These are phyloP conservation scores for Scenedesmus sp. DNA, from an alignment of 163 green algal genomes.

Conservation along the genomic window DNA sequence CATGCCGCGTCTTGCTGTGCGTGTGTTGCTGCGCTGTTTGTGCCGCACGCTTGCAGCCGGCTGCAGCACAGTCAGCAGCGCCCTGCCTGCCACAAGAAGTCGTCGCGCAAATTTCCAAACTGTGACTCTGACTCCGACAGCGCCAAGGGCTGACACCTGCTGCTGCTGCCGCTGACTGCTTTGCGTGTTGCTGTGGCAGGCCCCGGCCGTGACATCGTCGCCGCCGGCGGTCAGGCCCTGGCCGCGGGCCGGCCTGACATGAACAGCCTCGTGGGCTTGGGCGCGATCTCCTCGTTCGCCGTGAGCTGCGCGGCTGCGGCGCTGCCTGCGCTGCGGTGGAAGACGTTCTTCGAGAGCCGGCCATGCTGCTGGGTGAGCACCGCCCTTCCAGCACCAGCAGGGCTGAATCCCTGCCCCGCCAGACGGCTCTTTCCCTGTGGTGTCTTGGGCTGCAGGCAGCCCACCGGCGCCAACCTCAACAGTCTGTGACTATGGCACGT, in stretches of 20 bases:
- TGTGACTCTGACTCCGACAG: no score
- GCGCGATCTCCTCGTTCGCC: constrained; percentile 83
- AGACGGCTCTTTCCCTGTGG: no score
- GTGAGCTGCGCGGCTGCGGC: constrained; percentile 80
- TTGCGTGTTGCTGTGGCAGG: constrained; percentile 60
- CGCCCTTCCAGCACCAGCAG: no score
- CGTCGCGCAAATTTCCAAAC: no score
- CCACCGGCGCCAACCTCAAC: no score
- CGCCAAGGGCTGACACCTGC: not conserved
- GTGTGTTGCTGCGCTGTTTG: constrained; percentile 60
- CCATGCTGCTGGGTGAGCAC: constrained; percentile 92
- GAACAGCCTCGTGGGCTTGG: constrained; percentile 94
- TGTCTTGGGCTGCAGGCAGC: no score
- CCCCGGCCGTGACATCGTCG: constrained; percentile 89
- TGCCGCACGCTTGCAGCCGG: constrained; percentile 77
- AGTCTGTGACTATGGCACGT: no score
- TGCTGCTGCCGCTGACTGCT: not conserved
- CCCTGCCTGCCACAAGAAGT: constrained; percentile 86
- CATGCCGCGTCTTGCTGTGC: not conserved
- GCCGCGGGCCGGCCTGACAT: constrained; percentile 84
- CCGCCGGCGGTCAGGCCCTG: constrained; percentile 76
- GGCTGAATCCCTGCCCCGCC: no score
- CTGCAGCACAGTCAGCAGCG: constrained; percentile 83
- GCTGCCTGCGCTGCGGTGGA: constrained; percentile 91
- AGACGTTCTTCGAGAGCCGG: constrained; percentile 98